Evolutionary conservation across 352 stramenopile genomes (phyloP).

Genomic region (Saprolegnia parasitica): DNA sequence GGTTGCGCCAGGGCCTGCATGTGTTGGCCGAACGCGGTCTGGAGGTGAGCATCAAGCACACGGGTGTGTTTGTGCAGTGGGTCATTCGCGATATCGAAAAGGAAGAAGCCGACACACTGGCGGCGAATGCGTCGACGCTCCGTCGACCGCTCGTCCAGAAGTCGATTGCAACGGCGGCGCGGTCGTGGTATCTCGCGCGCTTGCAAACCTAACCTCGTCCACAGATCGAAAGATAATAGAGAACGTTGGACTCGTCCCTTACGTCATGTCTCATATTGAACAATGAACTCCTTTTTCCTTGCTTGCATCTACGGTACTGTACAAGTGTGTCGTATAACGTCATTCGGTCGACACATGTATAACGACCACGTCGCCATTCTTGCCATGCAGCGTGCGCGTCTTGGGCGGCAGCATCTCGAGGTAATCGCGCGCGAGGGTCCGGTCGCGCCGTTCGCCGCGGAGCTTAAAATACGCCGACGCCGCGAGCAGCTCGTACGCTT

Average conservation of each 20-base stretch:
- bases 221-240: background rate
- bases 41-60: background rate
- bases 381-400: conserved; percentile 7
- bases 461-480: conserved; percentile 6
- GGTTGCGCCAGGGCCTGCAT: conserved; percentile 1
- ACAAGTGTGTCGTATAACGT: too few species aligned
- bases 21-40: conserved; percentile 17
- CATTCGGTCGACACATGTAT: background rate
- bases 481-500: conserved; percentile 3
- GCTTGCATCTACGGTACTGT: too few species aligned
- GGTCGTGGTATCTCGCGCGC: background rate
- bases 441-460: background rate
- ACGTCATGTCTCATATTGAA: too few species aligned
- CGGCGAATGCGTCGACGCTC: conserved; percentile 8
- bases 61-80: conserved; percentile 19
- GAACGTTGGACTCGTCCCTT: background rate
- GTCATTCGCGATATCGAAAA: conserved; percentile 9
- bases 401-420: background rate
- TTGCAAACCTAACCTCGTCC: background rate
- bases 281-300: too few species aligned
- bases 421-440: background rate
- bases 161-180: conserved; percentile 11
- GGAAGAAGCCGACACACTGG: conserved; percentile 20
- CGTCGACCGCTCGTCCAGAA: background rate
- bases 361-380: background rate